Evolutionary conservation across 768 basidiomycete genomes (phyloP), one percentile per base, ranked within the genome.

Genomic region (Russula emetica): DNA sequence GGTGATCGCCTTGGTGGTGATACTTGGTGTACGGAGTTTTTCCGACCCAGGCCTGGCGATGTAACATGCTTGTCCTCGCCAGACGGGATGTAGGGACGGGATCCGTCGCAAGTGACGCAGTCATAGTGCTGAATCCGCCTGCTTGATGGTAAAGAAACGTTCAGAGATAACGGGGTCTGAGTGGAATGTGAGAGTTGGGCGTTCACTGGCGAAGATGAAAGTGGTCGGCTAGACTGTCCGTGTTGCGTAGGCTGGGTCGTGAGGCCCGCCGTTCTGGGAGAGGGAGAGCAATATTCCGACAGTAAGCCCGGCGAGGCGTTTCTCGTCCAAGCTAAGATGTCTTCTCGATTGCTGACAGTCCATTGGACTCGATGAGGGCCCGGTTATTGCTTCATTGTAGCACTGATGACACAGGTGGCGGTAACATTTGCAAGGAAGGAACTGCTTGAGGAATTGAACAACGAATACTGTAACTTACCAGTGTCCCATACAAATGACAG

Each of bases 31-130:
- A 58, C 5, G 67, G 14, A 9, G 67, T 24, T 36, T 56, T 50
- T 10, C 55, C 68, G 10, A 69, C 69, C 69, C 68, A 67, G 13
- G 32, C 2, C 5, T 20, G 51, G n/a, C 3, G 56, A 50, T 26
- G 54, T 44, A 2, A 62, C 34, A 1, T 36, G 63, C 8, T 63
- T 62, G 34, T 63, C 63, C 13, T 65, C 65, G n/a, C 58, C 59
- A 42, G 63, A 64, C 18, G 56, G 16, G 74, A 64, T 2, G 76
- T 72, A n/a, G n/a, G 61, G 78, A 73, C 72, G 0, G 72, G 63
- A 20, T 73, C 71, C 42, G 69, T 71, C 13, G 70, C 50, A 42
- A 60, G 40, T 22, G 70, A 62, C 18, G 66, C n/a, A n/a, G n/a
- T n/a, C n/a, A n/a, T n/a, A 24, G 55, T 57, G 56, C 61, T 63